Base-by-base conservation (phyloP, 768 basidiomycete species). In the Amylocystis lapponica region DNA sequence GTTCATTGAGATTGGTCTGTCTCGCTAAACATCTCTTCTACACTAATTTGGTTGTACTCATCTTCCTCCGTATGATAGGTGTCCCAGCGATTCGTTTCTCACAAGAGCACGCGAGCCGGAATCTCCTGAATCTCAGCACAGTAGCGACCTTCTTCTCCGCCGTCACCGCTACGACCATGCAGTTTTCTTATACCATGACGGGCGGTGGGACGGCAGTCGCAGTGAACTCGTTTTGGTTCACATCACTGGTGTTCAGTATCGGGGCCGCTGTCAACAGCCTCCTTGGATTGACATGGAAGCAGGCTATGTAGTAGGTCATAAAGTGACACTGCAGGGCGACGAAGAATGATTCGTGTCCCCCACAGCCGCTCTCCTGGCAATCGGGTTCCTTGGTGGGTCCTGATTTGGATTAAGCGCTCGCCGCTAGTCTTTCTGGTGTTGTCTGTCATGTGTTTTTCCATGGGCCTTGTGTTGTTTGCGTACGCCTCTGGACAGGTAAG, bases 391-490 rank as follows among this genome's bases (percentile, higher is more conserved):
- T 85, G 83, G 83, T 85, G 83, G 83, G 81, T 86, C 32, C 64
- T 84, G 44, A 87, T 88, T 51, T 89, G 85, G 86, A 88, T 89
- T 66, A 88, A 87, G 58, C 70, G 86, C 27, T 86, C 85, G 5
- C 86, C 86, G 11, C 70, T 89, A 22, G 82, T 88, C 48, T 87
- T 89, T 66, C 75, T 89, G 37, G 85, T 89, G 47, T 71, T 89
- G 59, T 86, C 87, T 41, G 85, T 89, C 35, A 83, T 83, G 31
- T 83, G 82, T 62, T 89, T 89, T 62, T 87, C 83, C 1, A 71
- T 84, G 31, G 86, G 86, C 11, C 70, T 89, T n/a, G 80, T 83
- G 54, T 74, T 81, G 34, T 89, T 88, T 55, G 72, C 84, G 11
- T 89, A 87, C 56, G 78, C 86, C 3, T 85, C 86, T 13, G 49